Percentiles rank a stretch among this genome's conserved stretches.
These are phyloP conservation scores for Lanmaoa rubissima DNA, from an alignment of 768 basidiomycete species.

Conservation along the genomic window DNA sequence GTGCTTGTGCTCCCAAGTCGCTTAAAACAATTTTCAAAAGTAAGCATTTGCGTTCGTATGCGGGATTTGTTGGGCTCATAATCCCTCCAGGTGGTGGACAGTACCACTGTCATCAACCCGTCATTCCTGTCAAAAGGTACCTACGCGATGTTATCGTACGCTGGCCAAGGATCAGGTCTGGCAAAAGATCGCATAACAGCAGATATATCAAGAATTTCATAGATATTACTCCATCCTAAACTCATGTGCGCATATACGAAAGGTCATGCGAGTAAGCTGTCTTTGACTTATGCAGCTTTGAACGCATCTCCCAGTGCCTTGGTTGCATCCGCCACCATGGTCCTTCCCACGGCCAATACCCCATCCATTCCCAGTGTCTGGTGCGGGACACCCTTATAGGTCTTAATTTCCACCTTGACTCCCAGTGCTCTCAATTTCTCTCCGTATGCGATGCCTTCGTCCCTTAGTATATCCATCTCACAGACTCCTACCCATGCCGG, in stretches of 20 bases:
- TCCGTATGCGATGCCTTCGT: conserved; percentile 65
- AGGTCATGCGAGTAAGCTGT: neutral
- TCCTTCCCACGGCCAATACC: conserved; percentile 11
- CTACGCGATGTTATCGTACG: conserved; percentile 47
- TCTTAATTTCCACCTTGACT: conserved; percentile 49
- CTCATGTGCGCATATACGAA: neutral
- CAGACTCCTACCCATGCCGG: conserved; percentile 61
- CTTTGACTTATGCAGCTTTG: neutral
- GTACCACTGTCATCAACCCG: conserved; percentile 82
- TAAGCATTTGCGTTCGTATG: conserved; percentile 29
- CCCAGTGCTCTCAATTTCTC: conserved; percentile 53
- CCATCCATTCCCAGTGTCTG: conserved; percentile 74
- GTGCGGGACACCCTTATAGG: conserved; percentile 61
- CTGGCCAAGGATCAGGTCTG: conserved; percentile 25
- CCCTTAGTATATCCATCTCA: conserved; percentile 64
- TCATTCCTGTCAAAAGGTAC: conserved; percentile 65
- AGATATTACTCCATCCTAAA: conserved; percentile 3
- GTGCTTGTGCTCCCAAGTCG: conserved; percentile 85
- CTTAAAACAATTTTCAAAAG: conserved; percentile 92
- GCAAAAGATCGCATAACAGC: conserved; percentile 28
- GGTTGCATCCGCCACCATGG: conserved; percentile 22
- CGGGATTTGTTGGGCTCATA: neutral
- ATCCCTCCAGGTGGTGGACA: conserved; percentile 63
- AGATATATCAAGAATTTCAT: conserved; percentile 27
- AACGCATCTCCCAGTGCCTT: conserved; percentile 21